Evolutionary conservation across 2,329 filamentous ascomycete genomes (phyloP).

Genomic region (Neonectria hederae): DNA sequence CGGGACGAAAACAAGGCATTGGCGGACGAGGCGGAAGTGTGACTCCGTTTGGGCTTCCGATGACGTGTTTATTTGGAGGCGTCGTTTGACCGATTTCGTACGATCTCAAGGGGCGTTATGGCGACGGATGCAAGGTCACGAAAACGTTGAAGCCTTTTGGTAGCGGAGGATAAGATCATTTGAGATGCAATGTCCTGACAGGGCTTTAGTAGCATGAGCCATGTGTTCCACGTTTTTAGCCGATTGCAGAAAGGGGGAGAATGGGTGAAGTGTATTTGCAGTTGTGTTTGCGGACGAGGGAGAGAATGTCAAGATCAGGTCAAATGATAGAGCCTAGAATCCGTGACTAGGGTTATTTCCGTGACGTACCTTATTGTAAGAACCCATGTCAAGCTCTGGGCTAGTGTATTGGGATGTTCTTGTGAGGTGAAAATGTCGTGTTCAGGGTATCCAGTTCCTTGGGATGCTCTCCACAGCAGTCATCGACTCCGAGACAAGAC

Average conservation of each 20-base stretch:
- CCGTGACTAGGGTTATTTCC: no score
- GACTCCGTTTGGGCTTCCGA: neutral
- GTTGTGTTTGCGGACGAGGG: neutral
- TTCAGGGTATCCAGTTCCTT: neutral
- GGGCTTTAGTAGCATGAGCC: neutral
- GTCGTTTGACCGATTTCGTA: neutral
- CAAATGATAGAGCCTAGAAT: no score
- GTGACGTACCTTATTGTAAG: no score
- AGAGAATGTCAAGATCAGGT: neutral
- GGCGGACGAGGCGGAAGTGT: slow-evolving; percentile 29
- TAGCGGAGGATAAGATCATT: slow-evolving; percentile 8
- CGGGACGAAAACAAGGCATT: slow-evolving; percentile 47
- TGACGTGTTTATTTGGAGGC: neutral
- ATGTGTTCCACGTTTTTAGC: neutral
- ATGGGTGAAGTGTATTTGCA: neutral
- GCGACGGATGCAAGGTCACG: slow-evolving; percentile 14
- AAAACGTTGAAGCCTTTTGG: neutral
- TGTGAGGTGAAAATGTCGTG: slow-evolving; percentile 4
- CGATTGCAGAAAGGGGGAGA: neutral
- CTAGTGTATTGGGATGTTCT: no score
- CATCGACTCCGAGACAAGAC: slow-evolving; percentile 7
- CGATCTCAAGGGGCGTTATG: slow-evolving; percentile 22
- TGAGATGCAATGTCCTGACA: neutral
- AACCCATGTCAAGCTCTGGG: no score
- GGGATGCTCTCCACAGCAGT: neutral